These are phyloP conservation scores for Salinomyces thailandicus DNA, from an alignment of 2,329 filamentous ascomycete species.

Conservation along the genomic window DNA sequence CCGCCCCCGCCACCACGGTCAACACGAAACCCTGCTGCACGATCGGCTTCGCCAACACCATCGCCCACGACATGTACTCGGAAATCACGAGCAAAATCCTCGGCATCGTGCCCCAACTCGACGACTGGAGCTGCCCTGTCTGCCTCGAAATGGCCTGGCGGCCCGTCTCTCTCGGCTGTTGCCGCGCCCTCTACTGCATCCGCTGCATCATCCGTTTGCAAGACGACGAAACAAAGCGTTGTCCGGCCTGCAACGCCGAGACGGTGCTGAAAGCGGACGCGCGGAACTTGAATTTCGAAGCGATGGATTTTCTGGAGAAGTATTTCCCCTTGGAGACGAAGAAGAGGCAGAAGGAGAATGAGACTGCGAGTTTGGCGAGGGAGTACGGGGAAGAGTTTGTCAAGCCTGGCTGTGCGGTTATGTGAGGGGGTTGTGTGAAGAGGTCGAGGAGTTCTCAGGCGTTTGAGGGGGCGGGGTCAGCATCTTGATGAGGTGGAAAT, in stretches of 20 bases:
- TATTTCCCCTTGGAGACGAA: conserved; percentile 69
- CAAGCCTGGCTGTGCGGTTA: conserved; percentile 12
- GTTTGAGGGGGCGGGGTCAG: too few species aligned
- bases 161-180: conserved; percentile 61
- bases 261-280: conserved; percentile 61
- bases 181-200: conserved; percentile 72
- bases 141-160: conserved; percentile 72
- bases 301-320: conserved; percentile 59
- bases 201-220: conserved; percentile 74
- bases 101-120: conserved; percentile 64
- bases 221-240: conserved; percentile 53
- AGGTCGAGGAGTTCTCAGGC: too few species aligned
- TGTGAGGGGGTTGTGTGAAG: conserved; percentile 1
- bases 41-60: conserved; percentile 52
- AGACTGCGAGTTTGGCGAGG: conserved; percentile 56
- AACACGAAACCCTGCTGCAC: conserved; percentile 44
- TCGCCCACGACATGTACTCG: conserved; percentile 66
- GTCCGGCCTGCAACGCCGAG: conserved; percentile 64
- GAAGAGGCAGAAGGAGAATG: conserved; percentile 53
- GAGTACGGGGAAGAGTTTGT: conserved; percentile 27
- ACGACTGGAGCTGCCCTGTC: conserved; percentile 74
- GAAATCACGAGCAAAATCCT: conserved; percentile 64
- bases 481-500: too few species aligned
- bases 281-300: conserved; percentile 55
- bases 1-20: conserved; percentile 43